Conservation (phyloP, 1,284 basidiomycete genomes). For the Ganoderma lucidum region DNA sequence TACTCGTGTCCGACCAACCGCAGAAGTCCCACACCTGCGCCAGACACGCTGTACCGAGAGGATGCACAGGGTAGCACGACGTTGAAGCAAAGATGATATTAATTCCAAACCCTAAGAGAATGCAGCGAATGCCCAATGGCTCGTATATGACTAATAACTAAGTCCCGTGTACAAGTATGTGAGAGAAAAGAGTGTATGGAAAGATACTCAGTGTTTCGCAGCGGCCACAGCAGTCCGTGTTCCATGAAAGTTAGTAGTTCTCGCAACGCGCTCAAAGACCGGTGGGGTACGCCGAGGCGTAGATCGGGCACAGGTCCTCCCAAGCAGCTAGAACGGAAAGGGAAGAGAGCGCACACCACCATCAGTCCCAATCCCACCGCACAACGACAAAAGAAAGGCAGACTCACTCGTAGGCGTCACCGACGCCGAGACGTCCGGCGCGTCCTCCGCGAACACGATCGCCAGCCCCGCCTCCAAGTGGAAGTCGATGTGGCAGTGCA, state of each 20-base stretch:
- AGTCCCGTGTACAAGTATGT: not conserved
- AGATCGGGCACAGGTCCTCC: constrained; percentile 23
- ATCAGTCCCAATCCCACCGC: not conserved
- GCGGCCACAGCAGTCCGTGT: not conserved
- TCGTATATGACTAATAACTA: not conserved
- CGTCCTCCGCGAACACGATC: constrained; percentile 37
- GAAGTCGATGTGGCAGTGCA: constrained; percentile 37
- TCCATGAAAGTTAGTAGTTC: not conserved
- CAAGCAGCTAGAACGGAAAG: constrained; percentile 8
- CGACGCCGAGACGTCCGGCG: constrained; percentile 18
- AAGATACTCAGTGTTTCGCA: not conserved
- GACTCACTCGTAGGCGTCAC: constrained; percentile 12
- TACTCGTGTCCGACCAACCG: too few relatives aligned
- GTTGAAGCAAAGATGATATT: not conserved
- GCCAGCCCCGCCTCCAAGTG: constrained; percentile 38
- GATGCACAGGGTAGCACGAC: too few relatives aligned
- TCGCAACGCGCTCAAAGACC: not conserved
- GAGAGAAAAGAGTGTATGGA: not conserved
- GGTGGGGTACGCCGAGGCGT: constrained; percentile 14
- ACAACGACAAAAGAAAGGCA: not conserved
- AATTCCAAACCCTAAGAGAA: not conserved
- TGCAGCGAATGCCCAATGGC: not conserved
- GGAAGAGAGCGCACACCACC: not conserved
- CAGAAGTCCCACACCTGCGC: too few relatives aligned
- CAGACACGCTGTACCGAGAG: not conserved